A percentile compares a stretch with the other conserved stretches of the same genome.
These are phyloP conservation scores for Sclerotinia subarctica DNA, from an alignment of 2,329 filamentous ascomycete species.

Conservation along the genomic window DNA sequence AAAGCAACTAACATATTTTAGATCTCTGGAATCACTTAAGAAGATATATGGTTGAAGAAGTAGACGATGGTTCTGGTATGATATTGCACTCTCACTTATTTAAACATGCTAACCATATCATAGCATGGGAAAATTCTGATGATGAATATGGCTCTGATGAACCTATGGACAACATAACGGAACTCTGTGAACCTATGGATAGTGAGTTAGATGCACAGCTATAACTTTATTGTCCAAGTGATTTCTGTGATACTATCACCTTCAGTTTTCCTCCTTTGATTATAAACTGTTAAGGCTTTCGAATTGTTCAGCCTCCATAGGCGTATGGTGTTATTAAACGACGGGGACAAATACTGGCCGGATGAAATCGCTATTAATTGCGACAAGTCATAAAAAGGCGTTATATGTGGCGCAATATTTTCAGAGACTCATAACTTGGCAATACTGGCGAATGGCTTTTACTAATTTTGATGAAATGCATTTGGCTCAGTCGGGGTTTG, in stretches of 20 bases:
- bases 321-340: conserved; percentile 16
- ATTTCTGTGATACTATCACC: conserved; percentile 4
- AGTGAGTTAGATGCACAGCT: conserved; percentile 35
- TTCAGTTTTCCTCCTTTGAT: conserved; percentile 12
- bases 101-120: conserved; percentile 8
- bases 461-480: conserved; percentile 13
- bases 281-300: background rate
- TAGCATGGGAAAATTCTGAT: conserved; percentile 39
- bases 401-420: background rate
- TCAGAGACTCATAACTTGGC: background rate
- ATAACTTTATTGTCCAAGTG: conserved; percentile 15
- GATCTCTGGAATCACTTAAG: conserved; percentile 33
- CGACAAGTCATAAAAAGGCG: background rate
- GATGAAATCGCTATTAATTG: background rate
- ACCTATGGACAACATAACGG: conserved; percentile 50
- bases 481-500: conserved; percentile 11
- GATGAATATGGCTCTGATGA: conserved; percentile 50
- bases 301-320: conserved; percentile 8
- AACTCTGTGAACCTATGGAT: conserved; percentile 45
- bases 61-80: conserved; percentile 42
- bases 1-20: conserved; percentile 21
- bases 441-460: conserved; percentile 1
- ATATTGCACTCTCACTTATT: background rate
- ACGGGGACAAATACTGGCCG: background rate
- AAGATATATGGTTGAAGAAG: conserved; percentile 39